These are phyloP conservation scores for Suhomyces vadensis DNA, from an alignment of 805 yeast species.

Conservation along the genomic window DNA sequence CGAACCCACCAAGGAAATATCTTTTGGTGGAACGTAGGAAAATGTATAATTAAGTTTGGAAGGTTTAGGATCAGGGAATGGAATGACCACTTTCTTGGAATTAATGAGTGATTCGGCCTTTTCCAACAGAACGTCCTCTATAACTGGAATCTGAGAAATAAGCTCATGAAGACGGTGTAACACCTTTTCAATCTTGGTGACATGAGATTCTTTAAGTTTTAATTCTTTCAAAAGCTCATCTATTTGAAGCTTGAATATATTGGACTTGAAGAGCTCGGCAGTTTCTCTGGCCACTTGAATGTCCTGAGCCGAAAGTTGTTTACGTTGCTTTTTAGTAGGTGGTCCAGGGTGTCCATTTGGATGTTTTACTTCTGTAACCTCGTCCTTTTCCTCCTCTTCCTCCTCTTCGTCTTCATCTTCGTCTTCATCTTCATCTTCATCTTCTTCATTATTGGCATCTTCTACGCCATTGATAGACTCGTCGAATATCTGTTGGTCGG, in stretches of 20 bases:
- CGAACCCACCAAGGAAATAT: constrained; percentile 81
- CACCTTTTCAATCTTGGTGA: constrained; percentile 67
- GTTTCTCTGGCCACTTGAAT: constrained; percentile 91
- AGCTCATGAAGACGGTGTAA: constrained; percentile 71
- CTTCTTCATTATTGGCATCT: constrained; percentile 13
- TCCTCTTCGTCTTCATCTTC: constrained; percentile 21
- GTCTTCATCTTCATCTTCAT: constrained; percentile 29
- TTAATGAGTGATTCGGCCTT: constrained; percentile 60
- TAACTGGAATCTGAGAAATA: constrained; percentile 63
- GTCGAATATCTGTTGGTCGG: not conserved
- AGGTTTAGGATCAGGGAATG: constrained; percentile 92
- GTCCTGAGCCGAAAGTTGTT: constrained; percentile 68
- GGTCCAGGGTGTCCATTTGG: constrained; percentile 14
- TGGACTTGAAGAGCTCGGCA: constrained; percentile 90
- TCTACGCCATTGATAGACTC: constrained; percentile 10
- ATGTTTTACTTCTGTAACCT: constrained; percentile 2
- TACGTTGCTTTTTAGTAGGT: constrained; percentile 36
- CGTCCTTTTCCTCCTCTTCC: constrained; percentile 13
- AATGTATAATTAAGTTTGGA: constrained; percentile 69
- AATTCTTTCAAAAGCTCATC: constrained; percentile 87
- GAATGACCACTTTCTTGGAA: constrained; percentile 59
- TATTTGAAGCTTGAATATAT: constrained; percentile 91
- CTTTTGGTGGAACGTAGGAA: constrained; percentile 66
- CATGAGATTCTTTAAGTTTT: constrained; percentile 67
- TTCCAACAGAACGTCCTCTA: constrained; percentile 50